These are phyloP conservation scores for Microsporum canis DNA, from an alignment of 2,329 filamentous ascomycete genomes.

Conservation along the genomic window DNA sequence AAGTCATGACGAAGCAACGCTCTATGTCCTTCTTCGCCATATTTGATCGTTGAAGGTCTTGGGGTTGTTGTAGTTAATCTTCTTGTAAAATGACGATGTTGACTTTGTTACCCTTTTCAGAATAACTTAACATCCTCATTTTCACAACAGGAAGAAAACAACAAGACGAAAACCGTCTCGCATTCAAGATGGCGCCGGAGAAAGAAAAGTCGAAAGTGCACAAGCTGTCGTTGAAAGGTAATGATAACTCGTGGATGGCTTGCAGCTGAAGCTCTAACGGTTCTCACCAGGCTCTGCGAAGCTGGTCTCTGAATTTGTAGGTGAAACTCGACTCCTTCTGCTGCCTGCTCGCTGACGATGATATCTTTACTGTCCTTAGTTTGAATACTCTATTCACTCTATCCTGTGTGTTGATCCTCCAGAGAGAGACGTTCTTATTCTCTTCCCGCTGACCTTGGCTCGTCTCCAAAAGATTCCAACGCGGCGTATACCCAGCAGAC, in stretches of 20 bases:
- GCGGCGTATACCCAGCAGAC: conserved; percentile 74
- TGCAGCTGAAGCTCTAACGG: not conserved
- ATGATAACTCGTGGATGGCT: not conserved
- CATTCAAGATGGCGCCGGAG: conserved; percentile 32
- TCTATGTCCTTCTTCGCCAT: too few relatives aligned
- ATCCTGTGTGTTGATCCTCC: conserved; percentile 56
- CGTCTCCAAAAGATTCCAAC: conserved; percentile 59
- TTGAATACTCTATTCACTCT: conserved; percentile 96
- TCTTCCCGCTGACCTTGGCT: not conserved
- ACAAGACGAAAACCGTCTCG: not conserved
- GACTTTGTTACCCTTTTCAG: too few relatives aligned
- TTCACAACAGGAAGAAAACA: not conserved
- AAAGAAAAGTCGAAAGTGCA: conserved; percentile 77
- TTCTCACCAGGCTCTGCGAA: conserved; percentile 54
- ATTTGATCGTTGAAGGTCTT: too few relatives aligned
- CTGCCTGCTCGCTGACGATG: not conserved
- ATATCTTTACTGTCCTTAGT: conserved; percentile 51
- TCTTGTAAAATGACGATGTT: too few relatives aligned
- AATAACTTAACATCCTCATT: not conserved
- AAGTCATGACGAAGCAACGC: too few relatives aligned
- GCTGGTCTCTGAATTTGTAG: conserved; percentile 87
- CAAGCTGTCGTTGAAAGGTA: conserved; percentile 64
- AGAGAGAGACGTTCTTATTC: not conserved
- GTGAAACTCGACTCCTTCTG: conserved; percentile 25
- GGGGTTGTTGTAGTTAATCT: too few relatives aligned